Evolutionary conservation across 805 yeast species (phyloP).

Genomic region (Dipodascus geniculatus): DNA sequence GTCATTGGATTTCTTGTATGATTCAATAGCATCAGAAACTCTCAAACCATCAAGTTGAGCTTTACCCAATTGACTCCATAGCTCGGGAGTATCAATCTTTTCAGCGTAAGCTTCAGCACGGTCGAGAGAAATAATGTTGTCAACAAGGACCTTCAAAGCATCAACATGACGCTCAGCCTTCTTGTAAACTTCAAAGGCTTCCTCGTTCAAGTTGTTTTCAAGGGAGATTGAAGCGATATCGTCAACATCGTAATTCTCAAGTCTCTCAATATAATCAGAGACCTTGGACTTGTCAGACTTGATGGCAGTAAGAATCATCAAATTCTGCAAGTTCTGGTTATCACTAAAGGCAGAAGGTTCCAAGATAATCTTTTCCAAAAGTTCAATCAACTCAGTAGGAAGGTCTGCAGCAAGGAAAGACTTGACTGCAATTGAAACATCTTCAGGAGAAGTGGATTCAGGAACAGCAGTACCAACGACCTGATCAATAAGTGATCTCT

Average conservation of each 20-base stretch:
- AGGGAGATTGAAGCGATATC: conserved; percentile 91
- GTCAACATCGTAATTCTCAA: conserved; percentile 82
- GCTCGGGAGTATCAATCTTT: conserved; percentile 68
- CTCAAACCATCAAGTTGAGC: conserved; percentile 93
- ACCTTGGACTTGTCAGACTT: conserved; percentile 89
- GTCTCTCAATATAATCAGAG: conserved; percentile 68
- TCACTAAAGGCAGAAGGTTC: conserved; percentile 97
- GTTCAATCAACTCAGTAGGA: conserved; percentile 86
- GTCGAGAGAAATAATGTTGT: conserved; percentile 86
- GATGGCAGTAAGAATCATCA: conserved; percentile 86
- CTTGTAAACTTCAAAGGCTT: conserved; percentile 86
- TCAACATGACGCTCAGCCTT: conserved; percentile 65
- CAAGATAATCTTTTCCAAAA: conserved; percentile 87
- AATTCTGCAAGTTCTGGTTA: conserved; percentile 88
- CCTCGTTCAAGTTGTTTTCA: conserved; percentile 81
- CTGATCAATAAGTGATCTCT: conserved; percentile 87
- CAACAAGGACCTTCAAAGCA: conserved; percentile 85
- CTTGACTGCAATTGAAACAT: conserved; percentile 84
- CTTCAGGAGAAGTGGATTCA: conserved; percentile 85
- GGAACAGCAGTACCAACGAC: conserved; percentile 95
- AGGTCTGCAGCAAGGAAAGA: conserved; percentile 93
- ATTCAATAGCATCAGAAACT: conserved; percentile 80
- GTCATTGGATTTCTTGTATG: conserved; percentile 85
- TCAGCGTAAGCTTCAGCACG: conserved; percentile 92
- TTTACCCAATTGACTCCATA: conserved; percentile 92